Base-by-base conservation (phyloP, 2,329 filamentous ascomycete genomes). In the Aspergillus aculeatus region DNA sequence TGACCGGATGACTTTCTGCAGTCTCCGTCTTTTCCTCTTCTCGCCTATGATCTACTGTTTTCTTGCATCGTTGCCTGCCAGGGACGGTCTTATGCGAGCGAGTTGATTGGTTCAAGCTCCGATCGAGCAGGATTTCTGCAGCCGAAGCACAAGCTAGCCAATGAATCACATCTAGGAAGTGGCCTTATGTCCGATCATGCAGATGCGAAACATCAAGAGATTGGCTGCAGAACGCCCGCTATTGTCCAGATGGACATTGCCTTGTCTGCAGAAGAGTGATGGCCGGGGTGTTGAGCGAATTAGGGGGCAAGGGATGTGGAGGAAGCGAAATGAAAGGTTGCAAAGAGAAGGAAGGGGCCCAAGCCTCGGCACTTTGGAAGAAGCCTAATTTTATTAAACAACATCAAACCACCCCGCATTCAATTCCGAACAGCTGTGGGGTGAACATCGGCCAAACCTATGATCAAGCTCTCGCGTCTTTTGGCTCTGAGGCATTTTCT, bases 91-190 rank as follows among this genome's bases (percentile, higher is more conserved):
- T 55, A 48, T 48, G 21, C 19, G 16, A 5, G n/a, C 6, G 24
- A 29, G 11, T 32, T 55, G 41, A 55, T 55, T 55, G 53, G 53
- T 26, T 14, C 16, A 5, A 26, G 23, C 53, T 47, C 53, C 53
- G 53, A 48, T 24, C 26, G 16, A 19, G 38, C 38, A 44, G 38
- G 38, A n/a, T 19, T 44, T 44, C 38, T 44, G 38, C 38, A 44
- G 38, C 38, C 16, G 38, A 44, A 44, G 38, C 38, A 19, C 14
- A 14, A 16, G 6, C 3, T 16, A 19, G 38, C 14, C 38, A 16
- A 44, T 44, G 14, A n/a, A 44, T 16, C 16, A 44, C 14, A 44
- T 16, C 5, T 2, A 16, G 6, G 4, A 19, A 19, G 16, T 19
- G 38, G 32, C n/a, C 38, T 44, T 19, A 44, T 7, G 38, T 19